phyloP scores from a whole-genome alignment of 2,329 filamentous ascomycete species.

The Tolypocladium guangdongense region DNA sequence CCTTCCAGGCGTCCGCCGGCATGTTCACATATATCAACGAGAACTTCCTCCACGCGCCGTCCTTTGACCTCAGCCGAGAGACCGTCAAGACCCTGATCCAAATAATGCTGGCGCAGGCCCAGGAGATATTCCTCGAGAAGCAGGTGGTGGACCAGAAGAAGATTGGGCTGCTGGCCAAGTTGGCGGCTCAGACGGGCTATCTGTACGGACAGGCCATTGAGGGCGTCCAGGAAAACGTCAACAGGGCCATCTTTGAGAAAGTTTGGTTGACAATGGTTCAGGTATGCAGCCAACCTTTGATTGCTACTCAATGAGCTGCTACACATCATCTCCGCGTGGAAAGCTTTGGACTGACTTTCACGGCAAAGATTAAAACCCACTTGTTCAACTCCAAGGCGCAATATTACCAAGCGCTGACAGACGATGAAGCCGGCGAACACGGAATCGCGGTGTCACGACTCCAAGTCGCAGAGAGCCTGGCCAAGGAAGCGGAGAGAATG shows the following conservation, averaged over 20 bases:
- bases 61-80: constrained; percentile 87
- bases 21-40: constrained; percentile 99
- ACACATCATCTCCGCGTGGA: not conserved
- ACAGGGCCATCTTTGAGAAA: constrained; percentile 85
- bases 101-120: constrained; percentile 88
- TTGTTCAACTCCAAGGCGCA: constrained; percentile 80
- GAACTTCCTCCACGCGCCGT: constrained; percentile 95
- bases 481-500: constrained; percentile 65
- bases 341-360: not conserved
- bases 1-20: constrained; percentile 92
- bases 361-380: constrained; percentile 57
- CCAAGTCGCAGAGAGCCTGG: constrained; percentile 66
- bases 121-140: constrained; percentile 96
- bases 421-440: constrained; percentile 80
- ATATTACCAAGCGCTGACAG: constrained; percentile 85
- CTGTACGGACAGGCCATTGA: constrained; percentile 82
- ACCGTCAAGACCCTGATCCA: constrained; percentile 92
- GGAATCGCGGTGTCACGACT: constrained; percentile 76
- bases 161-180: constrained; percentile 78
- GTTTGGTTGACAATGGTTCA: constrained; percentile 79
- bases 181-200: constrained; percentile 82
- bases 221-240: constrained; percentile 85
- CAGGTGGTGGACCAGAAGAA: constrained; percentile 91
- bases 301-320: not conserved
- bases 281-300: constrained; percentile 31